These are phyloP conservation scores for Mucor piriformis DNA, from an alignment of 371 early-diverging fungal species.

Conservation along the genomic window DNA sequence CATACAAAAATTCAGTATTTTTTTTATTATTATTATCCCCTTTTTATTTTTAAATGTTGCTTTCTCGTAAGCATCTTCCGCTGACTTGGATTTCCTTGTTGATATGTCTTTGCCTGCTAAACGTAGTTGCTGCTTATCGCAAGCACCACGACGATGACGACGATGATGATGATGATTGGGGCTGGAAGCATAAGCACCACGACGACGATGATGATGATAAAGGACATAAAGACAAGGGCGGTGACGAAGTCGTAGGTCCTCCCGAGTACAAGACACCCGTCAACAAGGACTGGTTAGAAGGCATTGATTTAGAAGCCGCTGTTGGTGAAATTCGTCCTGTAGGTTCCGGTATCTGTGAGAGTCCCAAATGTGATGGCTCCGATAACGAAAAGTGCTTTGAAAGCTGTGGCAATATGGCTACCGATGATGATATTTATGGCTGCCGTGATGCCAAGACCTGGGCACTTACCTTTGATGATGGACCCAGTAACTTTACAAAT, in stretches of 20 bases:
- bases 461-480: constrained; percentile 72
- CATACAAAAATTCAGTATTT: not conserved
- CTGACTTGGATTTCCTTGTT: constrained; percentile 14
- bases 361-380: constrained; percentile 36
- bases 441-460: constrained; percentile 34
- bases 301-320: constrained; percentile 49
- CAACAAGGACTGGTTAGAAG: constrained; percentile 55
- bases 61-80: constrained; percentile 15
- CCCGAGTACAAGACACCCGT: constrained; percentile 38
- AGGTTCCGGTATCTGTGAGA: constrained; percentile 39
- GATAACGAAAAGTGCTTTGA: constrained; percentile 48
- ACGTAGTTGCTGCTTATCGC: constrained; percentile 1
- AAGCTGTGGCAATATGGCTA: constrained; percentile 38
- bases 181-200: not conserved
- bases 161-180: not conserved
- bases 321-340: constrained; percentile 33
- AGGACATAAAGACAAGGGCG: not conserved
- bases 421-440: constrained; percentile 38
- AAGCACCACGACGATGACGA: constrained; percentile 7
- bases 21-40: not conserved
- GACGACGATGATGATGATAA: constrained; percentile 5
- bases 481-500: constrained; percentile 53
- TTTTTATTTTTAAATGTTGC: constrained; percentile 2
- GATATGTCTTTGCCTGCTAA: constrained; percentile 2
- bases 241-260: not conserved